Conservation (phyloP, 2,329 filamentous ascomycete species). For the Penicillium hordei region DNA sequence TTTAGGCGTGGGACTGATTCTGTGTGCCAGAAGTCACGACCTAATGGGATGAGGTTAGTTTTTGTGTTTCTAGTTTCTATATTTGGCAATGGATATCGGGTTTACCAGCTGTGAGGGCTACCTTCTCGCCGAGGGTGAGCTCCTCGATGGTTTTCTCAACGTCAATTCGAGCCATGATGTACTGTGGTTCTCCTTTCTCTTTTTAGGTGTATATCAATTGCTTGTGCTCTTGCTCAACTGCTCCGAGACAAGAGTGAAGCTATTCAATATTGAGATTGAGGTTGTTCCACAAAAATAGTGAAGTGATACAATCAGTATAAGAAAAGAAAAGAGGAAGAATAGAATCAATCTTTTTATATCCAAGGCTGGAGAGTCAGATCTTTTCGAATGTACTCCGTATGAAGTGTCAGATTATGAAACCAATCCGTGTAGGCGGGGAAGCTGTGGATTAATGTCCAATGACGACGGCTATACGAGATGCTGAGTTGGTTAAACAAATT, state of each 20-base stretch:
- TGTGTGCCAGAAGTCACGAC: slow-evolving; percentile 67
- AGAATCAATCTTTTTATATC: background rate
- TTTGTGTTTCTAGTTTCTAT: slow-evolving; percentile 1
- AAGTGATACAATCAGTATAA: background rate
- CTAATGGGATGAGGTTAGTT: slow-evolving; percentile 18
- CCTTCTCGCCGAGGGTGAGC: slow-evolving; percentile 61
- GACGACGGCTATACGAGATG: background rate
- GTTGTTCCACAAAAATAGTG: background rate
- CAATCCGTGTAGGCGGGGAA: slow-evolving; percentile 4
- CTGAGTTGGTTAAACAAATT: slow-evolving; percentile 1
- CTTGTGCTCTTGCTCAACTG: background rate
- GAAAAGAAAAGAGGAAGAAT: background rate
- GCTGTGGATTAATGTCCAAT: background rate
- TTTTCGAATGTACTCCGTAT: background rate
- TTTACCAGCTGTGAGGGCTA: slow-evolving; percentile 41
- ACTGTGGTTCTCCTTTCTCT: background rate
- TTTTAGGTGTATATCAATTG: background rate
- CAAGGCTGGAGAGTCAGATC: background rate
- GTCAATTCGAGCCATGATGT: slow-evolving; percentile 37
- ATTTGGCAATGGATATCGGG: slow-evolving; percentile 10
- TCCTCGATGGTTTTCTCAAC: slow-evolving; percentile 53
- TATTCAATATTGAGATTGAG: background rate
- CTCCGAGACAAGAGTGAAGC: background rate
- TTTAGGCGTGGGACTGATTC: slow-evolving; percentile 62
- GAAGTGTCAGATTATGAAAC: background rate